Evolutionary conservation across 441 rosid genomes (phyloP).

Genomic region (Croton laevigatus): DNA sequence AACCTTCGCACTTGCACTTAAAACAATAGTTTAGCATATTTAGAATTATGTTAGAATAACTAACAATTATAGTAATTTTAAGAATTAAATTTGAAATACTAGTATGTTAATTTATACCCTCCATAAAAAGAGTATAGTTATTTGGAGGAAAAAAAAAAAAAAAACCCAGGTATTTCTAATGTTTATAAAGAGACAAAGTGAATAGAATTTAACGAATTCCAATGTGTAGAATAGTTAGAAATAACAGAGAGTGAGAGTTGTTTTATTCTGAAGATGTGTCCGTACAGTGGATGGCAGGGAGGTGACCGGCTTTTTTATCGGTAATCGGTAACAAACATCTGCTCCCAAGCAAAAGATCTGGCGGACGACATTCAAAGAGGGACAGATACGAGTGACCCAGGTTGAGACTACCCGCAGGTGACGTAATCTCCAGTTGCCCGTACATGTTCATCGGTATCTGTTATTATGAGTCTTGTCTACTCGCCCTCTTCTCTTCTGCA

Average conservation of each 20-base stretch:
- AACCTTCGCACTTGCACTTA: too few relatives aligned
- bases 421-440: conserved; percentile 29
- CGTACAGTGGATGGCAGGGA: conserved; percentile 5
- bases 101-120: too few relatives aligned
- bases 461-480: neutral
- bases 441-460: conserved; percentile 13
- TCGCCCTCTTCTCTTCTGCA: neutral
- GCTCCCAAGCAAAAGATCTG: conserved; percentile 43
- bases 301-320: conserved; percentile 24
- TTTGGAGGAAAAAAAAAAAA: too few relatives aligned
- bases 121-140: too few relatives aligned
- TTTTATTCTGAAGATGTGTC: neutral
- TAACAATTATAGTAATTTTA: too few relatives aligned
- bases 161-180: too few relatives aligned
- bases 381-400: conserved; percentile 1
- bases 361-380: conserved; percentile 31
- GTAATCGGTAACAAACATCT: conserved; percentile 22
- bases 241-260: neutral
- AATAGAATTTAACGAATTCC: too few relatives aligned
- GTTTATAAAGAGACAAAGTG: too few relatives aligned
- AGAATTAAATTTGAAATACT: too few relatives aligned
- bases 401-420: conserved; percentile 24
- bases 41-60: too few relatives aligned
- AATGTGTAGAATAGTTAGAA: neutral
- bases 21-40: too few relatives aligned